Evolutionary conservation across 257 asterid species (phyloP).

Genomic region (Marsdenia floribunda): DNA sequence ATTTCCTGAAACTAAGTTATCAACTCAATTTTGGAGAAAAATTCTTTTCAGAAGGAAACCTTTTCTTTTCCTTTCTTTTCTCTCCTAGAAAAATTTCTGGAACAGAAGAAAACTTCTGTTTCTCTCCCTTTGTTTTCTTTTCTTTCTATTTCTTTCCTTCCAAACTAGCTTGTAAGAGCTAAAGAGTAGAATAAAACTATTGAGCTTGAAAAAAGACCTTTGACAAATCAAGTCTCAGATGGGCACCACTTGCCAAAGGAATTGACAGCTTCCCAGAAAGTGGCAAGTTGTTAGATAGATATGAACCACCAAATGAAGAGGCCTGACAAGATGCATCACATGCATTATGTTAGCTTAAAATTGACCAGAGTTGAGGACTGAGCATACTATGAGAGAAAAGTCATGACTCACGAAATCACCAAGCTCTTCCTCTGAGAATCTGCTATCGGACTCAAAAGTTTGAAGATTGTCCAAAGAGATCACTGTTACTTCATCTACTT

Average conservation of each 20-base stretch:
- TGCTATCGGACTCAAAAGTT: constrained; percentile 29
- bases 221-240: constrained; percentile 64
- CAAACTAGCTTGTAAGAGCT: too few species aligned
- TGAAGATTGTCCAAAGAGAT: constrained; percentile 52
- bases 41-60: too few species aligned
- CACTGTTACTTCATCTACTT: constrained; percentile 56
- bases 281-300: constrained; percentile 47
- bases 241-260: constrained; percentile 52
- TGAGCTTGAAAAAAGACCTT: constrained; percentile 44
- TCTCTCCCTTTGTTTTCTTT: too few species aligned
- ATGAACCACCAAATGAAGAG: constrained; percentile 86
- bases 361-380: background rate
- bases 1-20: too few species aligned
- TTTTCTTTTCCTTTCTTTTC: too few species aligned
- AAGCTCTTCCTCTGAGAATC: constrained; percentile 67
- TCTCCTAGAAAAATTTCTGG: too few species aligned
- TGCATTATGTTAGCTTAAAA: constrained; percentile 16
- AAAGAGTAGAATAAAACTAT: constrained; percentile 5
- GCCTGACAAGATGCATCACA: constrained; percentile 44
- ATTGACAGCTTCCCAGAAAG: constrained; percentile 61
- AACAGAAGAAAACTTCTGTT: too few species aligned
- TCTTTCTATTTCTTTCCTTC: too few species aligned
- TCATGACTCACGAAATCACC: constrained; percentile 59
- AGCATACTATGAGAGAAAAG: background rate
- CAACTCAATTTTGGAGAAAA: too few species aligned